A percentile compares a stretch with the other conserved stretches of the same genome.
Evolutionary conservation across 805 yeast species (phyloP).

Genomic region (Wickerhamiella galacta): DNA sequence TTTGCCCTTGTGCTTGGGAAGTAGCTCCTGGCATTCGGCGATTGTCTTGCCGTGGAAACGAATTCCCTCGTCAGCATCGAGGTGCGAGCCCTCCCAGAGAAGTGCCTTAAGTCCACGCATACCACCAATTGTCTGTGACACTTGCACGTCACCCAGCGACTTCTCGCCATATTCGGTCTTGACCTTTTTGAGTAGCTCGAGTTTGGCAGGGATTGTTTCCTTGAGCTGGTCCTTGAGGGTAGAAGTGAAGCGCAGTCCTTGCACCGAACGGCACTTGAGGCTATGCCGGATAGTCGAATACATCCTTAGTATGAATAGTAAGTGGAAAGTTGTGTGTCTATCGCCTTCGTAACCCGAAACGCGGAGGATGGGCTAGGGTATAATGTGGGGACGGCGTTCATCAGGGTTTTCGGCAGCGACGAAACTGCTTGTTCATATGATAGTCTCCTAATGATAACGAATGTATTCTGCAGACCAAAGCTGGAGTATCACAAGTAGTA

Average conservation of each 20-base stretch:
- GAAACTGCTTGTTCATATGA: no score
- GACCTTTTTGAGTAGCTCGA: slow-evolving; percentile 26
- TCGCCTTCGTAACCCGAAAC: no score
- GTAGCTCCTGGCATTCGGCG: slow-evolving; percentile 46
- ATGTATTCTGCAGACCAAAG: no score
- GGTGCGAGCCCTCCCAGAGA: slow-evolving; percentile 66
- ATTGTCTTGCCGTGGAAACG: slow-evolving; percentile 66
- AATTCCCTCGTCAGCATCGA: slow-evolving; percentile 63
- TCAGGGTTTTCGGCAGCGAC: no score
- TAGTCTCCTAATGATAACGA: no score
- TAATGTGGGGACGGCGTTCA: no score
- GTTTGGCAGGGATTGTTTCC: slow-evolving; percentile 29
- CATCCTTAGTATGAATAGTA: no score
- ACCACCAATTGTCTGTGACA: slow-evolving; percentile 41
- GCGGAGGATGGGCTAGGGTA: no score
- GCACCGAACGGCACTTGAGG: slow-evolving; percentile 1
- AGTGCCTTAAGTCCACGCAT: slow-evolving; percentile 65
- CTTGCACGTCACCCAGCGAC: slow-evolving; percentile 30
- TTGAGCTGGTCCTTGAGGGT: slow-evolving; percentile 22
- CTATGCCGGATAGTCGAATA: no score
- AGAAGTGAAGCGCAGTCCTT: slow-evolving; percentile 6
- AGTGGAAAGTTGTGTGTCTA: no score
- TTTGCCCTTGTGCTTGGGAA: slow-evolving; percentile 41
- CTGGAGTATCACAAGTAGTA: no score
- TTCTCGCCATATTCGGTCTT: slow-evolving; percentile 24